Evolutionary conservation across 257 asterid species (phyloP), one percentile per base, ranked within the genome.

Genomic region (Fraxinus quadrangulata): DNA sequence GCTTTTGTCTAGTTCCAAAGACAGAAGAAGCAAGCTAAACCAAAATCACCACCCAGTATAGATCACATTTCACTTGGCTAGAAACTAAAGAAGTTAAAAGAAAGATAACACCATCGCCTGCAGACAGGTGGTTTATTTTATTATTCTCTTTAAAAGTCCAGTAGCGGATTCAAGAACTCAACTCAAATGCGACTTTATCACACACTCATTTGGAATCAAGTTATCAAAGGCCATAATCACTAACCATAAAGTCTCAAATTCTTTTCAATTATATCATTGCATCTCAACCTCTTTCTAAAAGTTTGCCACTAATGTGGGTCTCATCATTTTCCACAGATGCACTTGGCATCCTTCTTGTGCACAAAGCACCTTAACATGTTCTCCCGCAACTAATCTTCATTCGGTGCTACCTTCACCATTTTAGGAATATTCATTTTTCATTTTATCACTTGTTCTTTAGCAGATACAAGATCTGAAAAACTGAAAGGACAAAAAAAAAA

Each of bases 271-370:
- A 2, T 21, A 7, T 56, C 66, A 21, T 19, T 5, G 65, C 30
- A 56, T n/a, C 30, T 56, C 66, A 56, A n/a, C 14, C 67, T 59
- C 67, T 59, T 59, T 59, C 30, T 59, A n/a, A 59, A 59, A 59
- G 67, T 59, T 59, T 8, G 2, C 67, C 26, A 23, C 3, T 59
- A 59, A 59, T 59, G 21, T 6, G 21, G 23, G 67, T n/a, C 14
- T 59, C 67, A 59, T n/a, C 67, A 59, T 59, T 21, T 59, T n/a
- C 67, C 30, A 2, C 0, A 28, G 28, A 21, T 6, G 67, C 28
- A 54, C 9, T 59, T n/a, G 21, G 67, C 30, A 59, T 59, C 67
- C 67, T 59, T 59, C 28, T 47, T 59, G 30, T 7, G 26, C 28
- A 59, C 12, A 59, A 59, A 59, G 6, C 13, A 59, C 21, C 12